Evolutionary conservation across 2,329 filamentous ascomycete species (phyloP).

Genomic region (Venturia carpophila): DNA sequence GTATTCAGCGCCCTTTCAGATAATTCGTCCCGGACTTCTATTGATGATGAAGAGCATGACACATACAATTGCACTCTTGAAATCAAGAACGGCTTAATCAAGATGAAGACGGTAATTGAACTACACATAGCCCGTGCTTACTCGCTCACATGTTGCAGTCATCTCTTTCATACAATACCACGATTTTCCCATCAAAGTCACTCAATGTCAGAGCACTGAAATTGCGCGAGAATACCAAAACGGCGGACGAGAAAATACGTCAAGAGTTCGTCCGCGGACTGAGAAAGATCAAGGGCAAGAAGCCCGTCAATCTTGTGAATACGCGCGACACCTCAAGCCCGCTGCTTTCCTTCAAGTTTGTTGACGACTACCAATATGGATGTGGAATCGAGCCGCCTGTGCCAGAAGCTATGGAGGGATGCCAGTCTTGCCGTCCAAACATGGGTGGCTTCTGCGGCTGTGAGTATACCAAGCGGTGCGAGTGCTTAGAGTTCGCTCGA

Average conservation of each 20-base stretch:
- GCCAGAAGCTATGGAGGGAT: slow-evolving; percentile 59
- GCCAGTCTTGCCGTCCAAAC: slow-evolving; percentile 51
- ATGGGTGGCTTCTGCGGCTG: slow-evolving; percentile 49
- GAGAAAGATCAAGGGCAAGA: slow-evolving; percentile 26
- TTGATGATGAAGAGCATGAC: slow-evolving; percentile 19
- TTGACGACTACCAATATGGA: slow-evolving; percentile 53
- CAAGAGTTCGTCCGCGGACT: slow-evolving; percentile 31
- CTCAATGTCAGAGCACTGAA: slow-evolving; percentile 26
- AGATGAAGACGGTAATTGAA: slow-evolving; percentile 28
- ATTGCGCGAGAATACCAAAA: not conserved
- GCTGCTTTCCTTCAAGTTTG: slow-evolving; percentile 60
- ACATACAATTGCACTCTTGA: slow-evolving; percentile 38
- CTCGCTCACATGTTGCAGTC: slow-evolving; percentile 16
- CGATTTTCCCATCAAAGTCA: slow-evolving; percentile 28
- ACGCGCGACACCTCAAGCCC: slow-evolving; percentile 47
- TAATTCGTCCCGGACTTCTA: slow-evolving; percentile 1
- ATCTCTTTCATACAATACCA: slow-evolving; percentile 25
- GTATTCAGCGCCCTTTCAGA: slow-evolving; percentile 4
- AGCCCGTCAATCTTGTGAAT: slow-evolving; percentile 55
- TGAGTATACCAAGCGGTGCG: slow-evolving; percentile 55
- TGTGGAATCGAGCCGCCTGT: slow-evolving; percentile 53
- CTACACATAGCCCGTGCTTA: not conserved
- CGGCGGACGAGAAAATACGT: slow-evolving; percentile 32
- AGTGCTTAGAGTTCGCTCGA: slow-evolving; percentile 58
- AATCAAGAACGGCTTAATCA: slow-evolving; percentile 30